A percentile compares a stretch with the other conserved stretches of the same genome.
Evolutionary conservation across 768 basidiomycete species (phyloP).

Genomic region (Termitomyces sp.): DNA sequence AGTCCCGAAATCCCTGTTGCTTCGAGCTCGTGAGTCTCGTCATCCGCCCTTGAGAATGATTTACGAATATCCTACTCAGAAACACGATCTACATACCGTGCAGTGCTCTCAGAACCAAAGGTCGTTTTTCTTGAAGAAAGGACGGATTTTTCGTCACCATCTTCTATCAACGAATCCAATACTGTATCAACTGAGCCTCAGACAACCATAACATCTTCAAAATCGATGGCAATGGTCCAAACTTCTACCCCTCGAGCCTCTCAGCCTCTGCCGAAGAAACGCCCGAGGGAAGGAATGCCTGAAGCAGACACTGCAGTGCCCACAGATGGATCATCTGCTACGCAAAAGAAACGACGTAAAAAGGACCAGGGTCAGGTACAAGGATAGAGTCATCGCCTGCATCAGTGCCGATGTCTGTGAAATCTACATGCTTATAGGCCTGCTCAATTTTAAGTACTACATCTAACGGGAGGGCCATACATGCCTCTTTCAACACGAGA

Average conservation of each 20-base stretch:
- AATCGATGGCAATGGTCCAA: background rate
- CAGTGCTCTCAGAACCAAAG: constrained; percentile 72
- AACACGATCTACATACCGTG: constrained; percentile 78
- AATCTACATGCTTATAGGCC: background rate
- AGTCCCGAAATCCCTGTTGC: constrained; percentile 60
- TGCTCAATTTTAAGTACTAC: too few species aligned
- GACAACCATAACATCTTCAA: background rate
- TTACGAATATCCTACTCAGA: constrained; percentile 37
- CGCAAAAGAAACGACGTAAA: constrained; percentile 29
- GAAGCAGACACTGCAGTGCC: constrained; percentile 3
- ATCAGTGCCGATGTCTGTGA: background rate
- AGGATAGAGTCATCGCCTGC: background rate
- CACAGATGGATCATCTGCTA: constrained; percentile 11
- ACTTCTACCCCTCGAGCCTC: background rate
- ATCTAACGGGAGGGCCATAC: background rate
- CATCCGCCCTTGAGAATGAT: background rate
- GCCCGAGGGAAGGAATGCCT: constrained; percentile 20
- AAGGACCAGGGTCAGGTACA: constrained; percentile 18
- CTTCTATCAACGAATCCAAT: background rate
- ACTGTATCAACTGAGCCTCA: background rate
- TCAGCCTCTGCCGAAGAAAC: constrained; percentile 17
- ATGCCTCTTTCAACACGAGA: background rate
- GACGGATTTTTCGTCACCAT: background rate
- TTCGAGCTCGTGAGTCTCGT: constrained; percentile 67
- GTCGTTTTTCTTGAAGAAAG: constrained; percentile 49